Evolutionary conservation across 805 yeast genomes (phyloP), one percentile per base, ranked within the genome.

Genomic region (Hanseniaspora lachancei): DNA sequence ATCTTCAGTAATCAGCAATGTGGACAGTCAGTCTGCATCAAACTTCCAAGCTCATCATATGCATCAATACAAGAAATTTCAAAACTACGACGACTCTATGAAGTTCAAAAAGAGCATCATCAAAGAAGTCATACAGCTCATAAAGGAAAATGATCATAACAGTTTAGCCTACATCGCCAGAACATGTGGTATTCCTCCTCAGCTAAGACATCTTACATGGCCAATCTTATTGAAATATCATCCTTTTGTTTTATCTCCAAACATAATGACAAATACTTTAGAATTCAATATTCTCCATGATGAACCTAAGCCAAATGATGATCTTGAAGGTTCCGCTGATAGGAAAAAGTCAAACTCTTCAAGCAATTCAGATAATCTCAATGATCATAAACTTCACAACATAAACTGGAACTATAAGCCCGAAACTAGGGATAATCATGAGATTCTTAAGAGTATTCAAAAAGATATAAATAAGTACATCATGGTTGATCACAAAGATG

Each of bases 141-240:
- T 89, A 5, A 71, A 70, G 49, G 72, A 74, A 18, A 78, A 78
- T 57, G 85, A 89, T 63, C 82, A 82, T 57, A 80, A 82, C 49
- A 86, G 89, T 0, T 69, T 89, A 48, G 95, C 97, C 0, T 72
- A 80, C 60, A 68, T 89, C 7, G 91, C 95, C 5, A 75, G 96
- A 59, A 89, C 83, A 60, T 73, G 80, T 57, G 97, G 97, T 3
- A 73, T 89, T 29, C 97, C 97, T 1, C 91, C 95, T 0, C 76
- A 80, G 57, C 72, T 88, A 54, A 75, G 97, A 58, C 80, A 79
- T 60, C 73, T 76, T 57, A 84, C 86, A 8, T 89, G 97, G 97
- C 96, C 96, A 1, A 69, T 86, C 4, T 68, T 89, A 51, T 68
- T 89, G 57, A 81, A 81, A 61, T 80, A 80, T 62, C 97, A 89